These are phyloP conservation scores for Blastobotrys attinorum DNA, from an alignment of 805 yeast genomes.

Conservation along the genomic window DNA sequence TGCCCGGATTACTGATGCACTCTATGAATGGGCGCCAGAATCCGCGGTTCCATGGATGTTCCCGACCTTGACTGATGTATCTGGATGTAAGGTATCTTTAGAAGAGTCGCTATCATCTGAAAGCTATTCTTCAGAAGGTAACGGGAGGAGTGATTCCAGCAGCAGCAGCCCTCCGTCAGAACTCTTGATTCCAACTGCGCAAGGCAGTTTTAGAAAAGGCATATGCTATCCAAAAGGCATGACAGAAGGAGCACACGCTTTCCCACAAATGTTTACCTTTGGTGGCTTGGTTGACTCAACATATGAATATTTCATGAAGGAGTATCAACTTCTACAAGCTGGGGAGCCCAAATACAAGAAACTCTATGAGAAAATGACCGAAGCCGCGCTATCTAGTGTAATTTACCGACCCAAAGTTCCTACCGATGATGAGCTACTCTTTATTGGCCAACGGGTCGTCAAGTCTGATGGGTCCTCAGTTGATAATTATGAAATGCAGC, in stretches of 20 bases:
- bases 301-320: conserved; percentile 44
- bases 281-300: conserved; percentile 41
- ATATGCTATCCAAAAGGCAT: background rate
- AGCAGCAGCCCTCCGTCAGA: background rate
- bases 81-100: conserved; percentile 35
- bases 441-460: conserved; percentile 22
- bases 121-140: conserved; percentile 5
- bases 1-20: conserved; percentile 35
- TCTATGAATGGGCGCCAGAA: conserved; percentile 29
- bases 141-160: background rate
- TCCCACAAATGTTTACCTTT: conserved; percentile 25
- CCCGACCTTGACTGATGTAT: conserved; percentile 39
- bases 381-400: conserved; percentile 35
- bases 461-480: conserved; percentile 13
- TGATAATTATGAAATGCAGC: conserved; percentile 36
- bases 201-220: conserved; percentile 1
- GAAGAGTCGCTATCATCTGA: conserved; percentile 2
- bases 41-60: conserved; percentile 36
- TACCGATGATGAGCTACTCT: conserved; percentile 30
- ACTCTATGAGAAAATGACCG: conserved; percentile 26
- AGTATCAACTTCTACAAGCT: conserved; percentile 36
- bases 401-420: conserved; percentile 41
- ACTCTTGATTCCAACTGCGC: conserved; percentile 2
- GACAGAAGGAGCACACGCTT: background rate
- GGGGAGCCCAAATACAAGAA: conserved; percentile 31